These are phyloP conservation scores for Ceratorhiza oryzae-sativae DNA, from an alignment of 1,284 basidiomycete genomes.

Conservation along the genomic window DNA sequence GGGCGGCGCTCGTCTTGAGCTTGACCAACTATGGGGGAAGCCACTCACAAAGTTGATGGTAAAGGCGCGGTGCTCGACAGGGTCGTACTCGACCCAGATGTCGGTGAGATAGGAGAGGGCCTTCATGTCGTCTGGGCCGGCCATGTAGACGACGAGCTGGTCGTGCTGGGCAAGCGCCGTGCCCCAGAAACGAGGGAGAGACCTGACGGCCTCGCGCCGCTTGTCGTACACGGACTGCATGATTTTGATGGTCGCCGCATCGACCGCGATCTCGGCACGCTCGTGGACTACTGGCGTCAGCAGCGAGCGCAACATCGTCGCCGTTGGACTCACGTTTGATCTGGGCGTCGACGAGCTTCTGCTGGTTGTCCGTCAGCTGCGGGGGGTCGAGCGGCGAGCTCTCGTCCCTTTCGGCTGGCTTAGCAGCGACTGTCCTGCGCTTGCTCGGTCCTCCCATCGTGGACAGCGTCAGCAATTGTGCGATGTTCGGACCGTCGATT, in stretches of 20 bases:
- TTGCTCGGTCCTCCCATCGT: slow-evolving; percentile 19
- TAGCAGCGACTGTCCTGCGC: slow-evolving; percentile 20
- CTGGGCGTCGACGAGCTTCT: slow-evolving; percentile 27
- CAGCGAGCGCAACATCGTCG: not conserved
- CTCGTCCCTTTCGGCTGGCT: not conserved
- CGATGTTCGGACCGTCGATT: slow-evolving; percentile 8
- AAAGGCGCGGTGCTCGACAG: slow-evolving; percentile 71
- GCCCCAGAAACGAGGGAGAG: slow-evolving; percentile 35
- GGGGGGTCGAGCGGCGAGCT: slow-evolving; percentile 17
- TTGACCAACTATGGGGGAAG: not conserved
- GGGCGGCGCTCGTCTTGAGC: not conserved
- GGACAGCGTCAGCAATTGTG: not conserved
- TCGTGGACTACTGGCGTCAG: slow-evolving; percentile 11
- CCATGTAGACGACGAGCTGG: slow-evolving; percentile 10
- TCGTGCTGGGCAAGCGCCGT: slow-evolving; percentile 35
- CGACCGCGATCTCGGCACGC: slow-evolving; percentile 34
- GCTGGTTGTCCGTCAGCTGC: slow-evolving; percentile 16
- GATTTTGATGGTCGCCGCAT: slow-evolving; percentile 28
- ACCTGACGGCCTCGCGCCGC: slow-evolving; percentile 34
- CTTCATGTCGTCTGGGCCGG: slow-evolving; percentile 63
- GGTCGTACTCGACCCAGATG: slow-evolving; percentile 73
- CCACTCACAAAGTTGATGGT: slow-evolving; percentile 80
- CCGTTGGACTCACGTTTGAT: slow-evolving; percentile 1
- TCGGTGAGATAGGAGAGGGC: slow-evolving; percentile 80
- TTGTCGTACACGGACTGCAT: slow-evolving; percentile 27